phyloP scores from a whole-genome alignment of 1,139 yeast species.

The Blastobotrys aristatus region DNA sequence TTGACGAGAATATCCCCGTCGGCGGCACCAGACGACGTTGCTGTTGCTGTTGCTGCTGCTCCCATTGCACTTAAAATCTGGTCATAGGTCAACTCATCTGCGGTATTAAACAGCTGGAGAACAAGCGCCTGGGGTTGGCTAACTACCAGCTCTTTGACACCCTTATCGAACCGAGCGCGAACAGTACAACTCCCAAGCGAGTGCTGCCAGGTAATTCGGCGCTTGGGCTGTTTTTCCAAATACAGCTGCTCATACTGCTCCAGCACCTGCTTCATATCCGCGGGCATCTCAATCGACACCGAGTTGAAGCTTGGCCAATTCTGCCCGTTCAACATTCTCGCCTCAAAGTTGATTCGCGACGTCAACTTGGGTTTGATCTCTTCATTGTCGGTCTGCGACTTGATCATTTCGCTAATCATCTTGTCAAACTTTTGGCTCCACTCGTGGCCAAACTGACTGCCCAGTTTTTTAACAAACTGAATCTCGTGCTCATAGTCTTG shows the following conservation, averaged over 20 bases:
- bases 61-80: slow-evolving; percentile 20
- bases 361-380: not conserved
- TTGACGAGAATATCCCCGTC: slow-evolving; percentile 24
- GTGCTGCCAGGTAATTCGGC: slow-evolving; percentile 34
- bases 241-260: slow-evolving; percentile 27
- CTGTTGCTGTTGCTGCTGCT: not conserved
- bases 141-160: slow-evolving; percentile 31
- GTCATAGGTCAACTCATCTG: slow-evolving; percentile 22
- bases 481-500: slow-evolving; percentile 29
- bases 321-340: slow-evolving; percentile 31
- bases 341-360: slow-evolving; percentile 20
- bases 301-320: slow-evolving; percentile 36
- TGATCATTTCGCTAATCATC: slow-evolving; percentile 36
- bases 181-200: slow-evolving; percentile 31
- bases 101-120: slow-evolving; percentile 29
- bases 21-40: not conserved
- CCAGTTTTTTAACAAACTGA: slow-evolving; percentile 27
- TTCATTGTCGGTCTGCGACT: slow-evolving; percentile 24
- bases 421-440: slow-evolving; percentile 30
- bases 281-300: slow-evolving; percentile 28
- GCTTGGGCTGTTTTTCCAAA: slow-evolving; percentile 13
- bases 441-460: slow-evolving; percentile 33
- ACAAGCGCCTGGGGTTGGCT: slow-evolving; percentile 32
- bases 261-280: slow-evolving; percentile 22
- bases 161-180: slow-evolving; percentile 31